Conservation (phyloP, 139 green algal genomes). For the Ulvella scutata region DNA sequence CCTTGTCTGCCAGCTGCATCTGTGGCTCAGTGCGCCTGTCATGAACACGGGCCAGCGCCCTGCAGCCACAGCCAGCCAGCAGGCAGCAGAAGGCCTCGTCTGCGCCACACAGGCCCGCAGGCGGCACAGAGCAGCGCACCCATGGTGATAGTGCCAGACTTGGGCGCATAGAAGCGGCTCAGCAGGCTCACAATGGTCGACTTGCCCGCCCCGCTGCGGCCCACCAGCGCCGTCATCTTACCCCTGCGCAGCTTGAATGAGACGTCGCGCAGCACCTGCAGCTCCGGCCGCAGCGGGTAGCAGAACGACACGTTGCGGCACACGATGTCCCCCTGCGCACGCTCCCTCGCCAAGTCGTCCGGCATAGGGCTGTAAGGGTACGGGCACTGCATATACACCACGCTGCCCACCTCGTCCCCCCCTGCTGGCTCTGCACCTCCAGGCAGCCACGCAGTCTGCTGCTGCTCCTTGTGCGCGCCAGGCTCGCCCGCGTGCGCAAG, state of each 20-base stretch:
- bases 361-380: constrained; percentile 13
- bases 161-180: constrained; percentile 36
- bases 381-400: too few species aligned
- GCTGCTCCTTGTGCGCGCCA: constrained; percentile 20
- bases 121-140: too few species aligned
- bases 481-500: constrained; percentile 26
- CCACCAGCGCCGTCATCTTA: constrained; percentile 67
- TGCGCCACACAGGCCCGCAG: too few species aligned
- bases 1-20: too few species aligned
- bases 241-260: constrained; percentile 46
- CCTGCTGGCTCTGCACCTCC: background rate
- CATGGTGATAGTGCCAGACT: constrained; percentile 22
- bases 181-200: constrained; percentile 61
- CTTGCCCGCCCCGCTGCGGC: constrained; percentile 67
- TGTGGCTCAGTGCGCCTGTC: background rate
- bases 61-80: background rate
- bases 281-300: constrained; percentile 49
- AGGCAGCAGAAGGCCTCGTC: background rate
- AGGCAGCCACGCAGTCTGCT: background rate
- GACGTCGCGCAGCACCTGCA: constrained; percentile 37
- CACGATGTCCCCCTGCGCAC: constrained; percentile 34
- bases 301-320: constrained; percentile 47
- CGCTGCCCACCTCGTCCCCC: constrained; percentile 15
- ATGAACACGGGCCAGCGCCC: background rate
- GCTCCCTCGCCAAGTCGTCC: constrained; percentile 15